Evolutionary conservation across 2,329 filamentous ascomycete species (phyloP).

Genomic region (Geosmithia flava): DNA sequence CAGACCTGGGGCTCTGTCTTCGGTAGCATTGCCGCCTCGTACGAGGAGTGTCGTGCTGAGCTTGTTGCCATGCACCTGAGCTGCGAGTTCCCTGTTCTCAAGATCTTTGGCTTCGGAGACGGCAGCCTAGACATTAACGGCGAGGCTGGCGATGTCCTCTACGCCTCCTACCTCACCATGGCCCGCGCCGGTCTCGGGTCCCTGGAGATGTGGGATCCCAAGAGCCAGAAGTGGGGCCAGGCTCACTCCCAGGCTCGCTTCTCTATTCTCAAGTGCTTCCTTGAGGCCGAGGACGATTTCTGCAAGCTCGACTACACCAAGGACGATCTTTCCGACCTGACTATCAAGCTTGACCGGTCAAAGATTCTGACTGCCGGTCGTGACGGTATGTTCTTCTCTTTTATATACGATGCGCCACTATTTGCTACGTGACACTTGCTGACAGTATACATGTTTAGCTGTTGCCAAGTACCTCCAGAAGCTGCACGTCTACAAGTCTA

Average conservation of each 20-base stretch:
- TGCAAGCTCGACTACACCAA: slow-evolving; percentile 64
- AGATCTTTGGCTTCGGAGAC: slow-evolving; percentile 86
- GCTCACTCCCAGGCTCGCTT: slow-evolving; percentile 86
- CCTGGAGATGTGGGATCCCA: slow-evolving; percentile 91
- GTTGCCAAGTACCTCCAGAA: slow-evolving; percentile 84
- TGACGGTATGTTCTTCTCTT: slow-evolving; percentile 32
- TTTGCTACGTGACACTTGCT: slow-evolving; percentile 7
- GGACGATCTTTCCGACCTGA: slow-evolving; percentile 68
- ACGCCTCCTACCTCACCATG: slow-evolving; percentile 83
- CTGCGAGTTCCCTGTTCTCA: slow-evolving; percentile 78
- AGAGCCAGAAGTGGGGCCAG: slow-evolving; percentile 84
- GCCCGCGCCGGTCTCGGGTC: slow-evolving; percentile 81
- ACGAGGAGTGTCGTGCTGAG: slow-evolving; percentile 91
- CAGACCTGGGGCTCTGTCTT: slow-evolving; percentile 95
- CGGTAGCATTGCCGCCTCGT: slow-evolving; percentile 72
- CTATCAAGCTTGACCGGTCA: slow-evolving; percentile 69
- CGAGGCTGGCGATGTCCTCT: slow-evolving; percentile 77
- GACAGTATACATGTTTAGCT: slow-evolving; percentile 27
- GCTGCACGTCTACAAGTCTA: slow-evolving; percentile 84
- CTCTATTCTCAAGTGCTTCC: slow-evolving; percentile 74
- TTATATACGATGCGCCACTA: not conserved
- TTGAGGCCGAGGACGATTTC: slow-evolving; percentile 77
- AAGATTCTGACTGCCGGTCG: slow-evolving; percentile 80
- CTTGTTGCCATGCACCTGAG: slow-evolving; percentile 84
- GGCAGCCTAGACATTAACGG: slow-evolving; percentile 59